Conservation (phyloP, 2,329 filamentous ascomycete species). For the Cordyceps cicadae region DNA sequence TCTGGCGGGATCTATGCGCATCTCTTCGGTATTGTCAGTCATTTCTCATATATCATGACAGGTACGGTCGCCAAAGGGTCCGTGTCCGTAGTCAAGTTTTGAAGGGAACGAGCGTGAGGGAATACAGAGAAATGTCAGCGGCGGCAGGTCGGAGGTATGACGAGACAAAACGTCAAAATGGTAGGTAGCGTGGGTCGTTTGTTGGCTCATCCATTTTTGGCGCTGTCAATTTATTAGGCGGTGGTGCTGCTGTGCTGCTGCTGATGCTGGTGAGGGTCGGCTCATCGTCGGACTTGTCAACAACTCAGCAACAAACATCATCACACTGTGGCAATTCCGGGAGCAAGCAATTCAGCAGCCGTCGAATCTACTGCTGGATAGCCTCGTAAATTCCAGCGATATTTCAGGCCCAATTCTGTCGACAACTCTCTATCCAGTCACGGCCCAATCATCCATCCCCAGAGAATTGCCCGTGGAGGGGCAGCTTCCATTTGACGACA, state of each 20-base stretch:
- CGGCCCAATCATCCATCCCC: not conserved
- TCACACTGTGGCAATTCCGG: not conserved
- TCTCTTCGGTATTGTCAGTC: conserved; percentile 37
- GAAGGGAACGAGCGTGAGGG: not conserved
- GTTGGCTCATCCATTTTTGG: conserved; percentile 7
- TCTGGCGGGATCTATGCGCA: conserved; percentile 55
- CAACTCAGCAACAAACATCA: conserved; percentile 13
- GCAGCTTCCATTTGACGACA: not conserved
- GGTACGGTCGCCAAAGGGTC: not conserved
- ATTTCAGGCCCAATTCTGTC: not conserved
- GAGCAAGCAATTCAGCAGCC: not conserved
- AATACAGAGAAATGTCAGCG: not conserved
- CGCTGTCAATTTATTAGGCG: not conserved
- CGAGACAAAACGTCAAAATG: conserved; percentile 2
- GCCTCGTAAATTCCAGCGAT: not conserved
- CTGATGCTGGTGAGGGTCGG: conserved; percentile 16
- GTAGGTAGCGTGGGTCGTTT: conserved; percentile 8
- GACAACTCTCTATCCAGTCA: not conserved
- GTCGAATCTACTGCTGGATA: not conserved
- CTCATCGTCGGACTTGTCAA: conserved; percentile 30
- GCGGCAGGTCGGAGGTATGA: not conserved
- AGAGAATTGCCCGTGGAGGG: not conserved
- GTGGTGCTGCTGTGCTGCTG: too few species aligned
- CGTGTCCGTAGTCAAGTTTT: not conserved
- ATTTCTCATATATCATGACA: conserved; percentile 23